Evolutionary conservation across 2,329 filamentous ascomycete genomes (phyloP).

Genomic region (Didymellaceae sp.): DNA sequence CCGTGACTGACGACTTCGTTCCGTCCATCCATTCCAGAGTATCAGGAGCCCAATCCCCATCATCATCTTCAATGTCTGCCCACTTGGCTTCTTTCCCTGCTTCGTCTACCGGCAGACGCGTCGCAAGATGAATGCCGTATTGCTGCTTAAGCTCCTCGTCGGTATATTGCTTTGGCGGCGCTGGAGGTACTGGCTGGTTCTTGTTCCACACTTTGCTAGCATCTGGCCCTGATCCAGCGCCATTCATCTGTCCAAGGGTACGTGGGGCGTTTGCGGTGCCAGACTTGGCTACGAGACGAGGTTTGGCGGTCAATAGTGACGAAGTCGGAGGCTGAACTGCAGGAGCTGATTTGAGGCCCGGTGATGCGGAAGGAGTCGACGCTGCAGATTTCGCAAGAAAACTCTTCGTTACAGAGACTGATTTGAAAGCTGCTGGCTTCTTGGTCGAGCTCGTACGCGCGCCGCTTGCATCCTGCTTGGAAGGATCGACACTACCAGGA

Average conservation of each 20-base stretch:
- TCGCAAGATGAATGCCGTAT: conserved; percentile 85
- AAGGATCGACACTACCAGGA: conserved; percentile 58
- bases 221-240: conserved; percentile 69
- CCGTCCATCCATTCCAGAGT: conserved; percentile 88
- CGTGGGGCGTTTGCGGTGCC: conserved; percentile 64
- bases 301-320: conserved; percentile 63
- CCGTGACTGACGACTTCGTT: conserved; percentile 78
- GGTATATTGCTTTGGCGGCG: conserved; percentile 80
- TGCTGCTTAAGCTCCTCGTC: conserved; percentile 85
- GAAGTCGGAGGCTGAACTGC: conserved; percentile 45
- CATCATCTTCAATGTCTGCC: conserved; percentile 89
- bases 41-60: conserved; percentile 86
- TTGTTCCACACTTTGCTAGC: conserved; percentile 85
- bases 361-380: conserved; percentile 58
- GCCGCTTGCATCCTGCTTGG: conserved; percentile 65
- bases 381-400: conserved; percentile 76
- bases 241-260: conserved; percentile 63
- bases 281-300: conserved; percentile 78
- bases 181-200: conserved; percentile 75
- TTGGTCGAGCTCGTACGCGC: conserved; percentile 64
- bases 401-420: conserved; percentile 83
- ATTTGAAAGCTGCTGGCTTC: conserved; percentile 81
- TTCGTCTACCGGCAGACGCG: conserved; percentile 77
- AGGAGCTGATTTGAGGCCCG: conserved; percentile 61
- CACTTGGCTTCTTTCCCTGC: conserved; percentile 77